Conservation (phyloP, 768 basidiomycete genomes). For the Boletus subparvulus region DNA sequence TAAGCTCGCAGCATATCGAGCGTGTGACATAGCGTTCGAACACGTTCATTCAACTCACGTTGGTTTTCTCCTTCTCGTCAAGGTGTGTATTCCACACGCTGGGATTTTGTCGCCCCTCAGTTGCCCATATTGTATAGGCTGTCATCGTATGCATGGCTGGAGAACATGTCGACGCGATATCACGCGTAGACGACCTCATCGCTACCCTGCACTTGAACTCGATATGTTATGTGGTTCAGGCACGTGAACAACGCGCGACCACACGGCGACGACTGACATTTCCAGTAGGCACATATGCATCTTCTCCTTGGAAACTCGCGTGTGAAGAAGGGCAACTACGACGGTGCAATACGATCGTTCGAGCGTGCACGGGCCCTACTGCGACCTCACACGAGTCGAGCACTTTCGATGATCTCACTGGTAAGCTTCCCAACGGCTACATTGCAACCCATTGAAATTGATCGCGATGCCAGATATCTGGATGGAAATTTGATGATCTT, state of each 20-base stretch:
- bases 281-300: conserved; percentile 1
- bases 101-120: no score
- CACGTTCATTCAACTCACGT: no score
- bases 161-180: not conserved
- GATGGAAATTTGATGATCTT: not conserved
- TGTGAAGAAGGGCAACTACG: not conserved
- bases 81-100: no score
- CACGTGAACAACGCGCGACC: not conserved
- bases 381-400: not conserved
- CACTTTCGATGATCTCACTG: not conserved
- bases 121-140: no score
- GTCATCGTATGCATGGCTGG: not conserved
- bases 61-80: no score
- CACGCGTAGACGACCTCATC: not conserved
- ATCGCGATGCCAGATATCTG: not conserved
- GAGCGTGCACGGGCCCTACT: not conserved
- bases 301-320: not conserved
- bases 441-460: not conserved
- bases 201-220: not conserved
- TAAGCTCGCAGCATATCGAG: no score
- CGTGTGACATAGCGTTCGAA: no score
- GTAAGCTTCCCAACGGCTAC: not conserved
- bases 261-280: not conserved
- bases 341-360: not conserved
- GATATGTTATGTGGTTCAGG: not conserved